Base-by-base conservation (phyloP, 306 rosid species). In the Begonia peltatifolia region DNA sequence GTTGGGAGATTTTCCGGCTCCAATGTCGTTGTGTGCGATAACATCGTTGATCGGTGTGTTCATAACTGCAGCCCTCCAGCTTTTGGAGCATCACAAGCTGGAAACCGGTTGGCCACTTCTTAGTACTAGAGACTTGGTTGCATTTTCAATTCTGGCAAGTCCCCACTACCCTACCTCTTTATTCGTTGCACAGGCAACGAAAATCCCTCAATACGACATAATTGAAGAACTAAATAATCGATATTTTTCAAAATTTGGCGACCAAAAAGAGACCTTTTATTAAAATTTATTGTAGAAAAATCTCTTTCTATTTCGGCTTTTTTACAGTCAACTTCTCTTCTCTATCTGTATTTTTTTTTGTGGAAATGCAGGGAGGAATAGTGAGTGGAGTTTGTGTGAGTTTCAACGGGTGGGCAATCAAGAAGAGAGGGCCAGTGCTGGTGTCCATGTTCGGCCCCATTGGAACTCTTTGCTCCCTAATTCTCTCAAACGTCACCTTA, bases 371-470 rank as follows among this genome's bases (percentile, higher is more conserved):
- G 95, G 82, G 58, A 38, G 97, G 97, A 67, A 60, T 54, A 9
- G 70, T 79, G 59, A 68, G 75, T 64, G 95, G 97, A 64, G 73
- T 58, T 56, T 65, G 76, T 59, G 12, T 83, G 30, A 80, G 94
- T 74, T 83, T 90, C 78, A 75, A 69, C 5, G 87, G 87, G 20
- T 90, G 97, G 95, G 94, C 95, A 57, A 70, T 90, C 60, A 83
- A 71, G 78, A 85, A 83, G 60, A 87, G 75, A 76, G 97, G 95
- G 50, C 97, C 95, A 5, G 94, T 85, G 18, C 64, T 83, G 60
- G 92, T 83, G 56, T 85, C 97, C 50, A 78, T 83, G 78, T 90
- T 90, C 60, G 79, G 55, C 65, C 95, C 97, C 49, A 48, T 90
- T 30, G 75, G 85, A 38, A 86, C 97, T 3, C 80, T 90, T 8